phyloP scores from a whole-genome alignment of 108 stramenopile species.

The Conticribra guillardii region DNA sequence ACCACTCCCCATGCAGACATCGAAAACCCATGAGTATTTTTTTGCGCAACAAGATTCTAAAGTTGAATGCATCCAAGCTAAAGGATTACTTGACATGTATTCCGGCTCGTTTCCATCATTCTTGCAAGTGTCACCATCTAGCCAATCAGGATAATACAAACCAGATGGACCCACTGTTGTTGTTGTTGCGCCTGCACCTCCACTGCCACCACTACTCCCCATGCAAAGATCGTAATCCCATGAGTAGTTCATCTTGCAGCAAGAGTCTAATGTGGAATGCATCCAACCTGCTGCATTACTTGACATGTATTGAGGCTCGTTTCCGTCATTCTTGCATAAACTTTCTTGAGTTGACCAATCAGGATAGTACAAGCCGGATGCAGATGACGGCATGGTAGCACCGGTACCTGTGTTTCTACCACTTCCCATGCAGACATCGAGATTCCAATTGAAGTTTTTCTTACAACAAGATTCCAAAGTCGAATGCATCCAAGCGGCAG shows the following conservation, averaged over 20 bases:
- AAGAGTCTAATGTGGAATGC: not conserved
- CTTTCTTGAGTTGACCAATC: conserved; percentile 9
- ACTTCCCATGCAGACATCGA: not conserved
- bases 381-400: not conserved
- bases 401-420: not conserved
- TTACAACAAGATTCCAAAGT: not conserved
- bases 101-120: conserved; percentile 11
- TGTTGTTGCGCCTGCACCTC: not conserved
- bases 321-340: conserved; percentile 8
- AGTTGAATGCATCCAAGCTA: conserved; percentile 2
- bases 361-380: not conserved
- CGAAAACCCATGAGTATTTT: not conserved
- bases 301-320: conserved; percentile 4
- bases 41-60: not conserved
- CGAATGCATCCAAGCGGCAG: not conserved
- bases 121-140: conserved; percentile 3
- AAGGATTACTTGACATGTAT: not conserved
- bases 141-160: conserved; percentile 8
- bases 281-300: not conserved
- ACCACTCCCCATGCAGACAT: not conserved
- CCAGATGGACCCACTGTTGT: not conserved
- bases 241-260: conserved; percentile 1
- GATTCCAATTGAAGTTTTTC: not conserved
- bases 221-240: conserved; percentile 2
- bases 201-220: not conserved